A percentile compares a stretch with the other conserved stretches of the same genome.
These are phyloP conservation scores for Trichomonas tenax DNA, from an alignment of 208 protist species.

Conservation along the genomic window DNA sequence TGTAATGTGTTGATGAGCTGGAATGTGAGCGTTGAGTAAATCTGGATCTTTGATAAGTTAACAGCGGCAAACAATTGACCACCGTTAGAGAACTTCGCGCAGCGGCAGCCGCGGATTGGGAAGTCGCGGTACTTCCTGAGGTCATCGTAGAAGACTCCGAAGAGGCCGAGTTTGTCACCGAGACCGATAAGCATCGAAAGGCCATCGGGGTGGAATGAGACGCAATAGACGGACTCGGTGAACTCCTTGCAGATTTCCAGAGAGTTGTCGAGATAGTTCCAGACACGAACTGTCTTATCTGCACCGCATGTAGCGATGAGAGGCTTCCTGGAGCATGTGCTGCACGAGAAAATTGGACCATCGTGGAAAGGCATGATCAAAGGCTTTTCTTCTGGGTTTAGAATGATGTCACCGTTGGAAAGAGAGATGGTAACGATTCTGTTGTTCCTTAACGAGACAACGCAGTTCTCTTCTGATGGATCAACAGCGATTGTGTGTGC, in stretches of 20 bases:
- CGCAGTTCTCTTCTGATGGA: background rate
- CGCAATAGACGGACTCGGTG: constrained; percentile 63
- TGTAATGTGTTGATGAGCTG: constrained; percentile 71
- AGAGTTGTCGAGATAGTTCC: constrained; percentile 77
- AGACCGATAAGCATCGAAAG: constrained; percentile 76
- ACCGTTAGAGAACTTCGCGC: constrained; percentile 73
- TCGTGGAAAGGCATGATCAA: constrained; percentile 16
- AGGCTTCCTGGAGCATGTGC: constrained; percentile 56
- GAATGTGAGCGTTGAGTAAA: constrained; percentile 74
- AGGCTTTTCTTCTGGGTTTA: background rate
- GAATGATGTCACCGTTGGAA: background rate
- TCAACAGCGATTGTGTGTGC: constrained; percentile 7
- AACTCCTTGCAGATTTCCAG: constrained; percentile 71
- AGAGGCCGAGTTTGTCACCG: constrained; percentile 71
- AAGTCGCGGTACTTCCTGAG: constrained; percentile 73
- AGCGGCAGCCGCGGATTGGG: constrained; percentile 64
- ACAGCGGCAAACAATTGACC: constrained; percentile 82
- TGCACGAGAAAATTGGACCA: background rate
- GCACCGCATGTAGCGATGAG: constrained; percentile 68
- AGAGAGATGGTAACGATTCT: background rate
- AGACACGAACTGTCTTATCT: constrained; percentile 61
- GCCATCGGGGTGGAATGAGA: constrained; percentile 78
- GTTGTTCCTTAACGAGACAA: background rate
- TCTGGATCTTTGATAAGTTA: constrained; percentile 74
- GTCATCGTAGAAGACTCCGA: constrained; percentile 81